Base-by-base conservation (phyloP, 306 rosid genomes). In the Casuarina glauca region DNA sequence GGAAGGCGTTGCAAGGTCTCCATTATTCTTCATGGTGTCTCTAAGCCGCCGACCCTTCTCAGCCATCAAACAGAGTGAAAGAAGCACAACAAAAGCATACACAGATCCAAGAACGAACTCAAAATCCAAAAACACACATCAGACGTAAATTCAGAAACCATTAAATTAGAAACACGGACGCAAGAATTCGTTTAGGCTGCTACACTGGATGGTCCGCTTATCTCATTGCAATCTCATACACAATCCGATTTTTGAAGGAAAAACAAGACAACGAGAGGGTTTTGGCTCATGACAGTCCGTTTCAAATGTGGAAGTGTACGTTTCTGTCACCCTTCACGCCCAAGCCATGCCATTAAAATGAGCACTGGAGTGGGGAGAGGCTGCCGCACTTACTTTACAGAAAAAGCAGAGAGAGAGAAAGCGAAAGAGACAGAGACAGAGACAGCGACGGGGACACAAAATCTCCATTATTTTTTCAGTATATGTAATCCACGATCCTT, bases 261-360 rank as follows among this genome's bases (percentile, higher is more conserved):
- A 50, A 62, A 67, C n/a, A 12, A 69, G 69, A 54, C 36, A 69
- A 16, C 70, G 60, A 35, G 72, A 49, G 69, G 73, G 39, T 76
- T 81, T 73, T 49, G 75, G 62, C 32, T 4, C 45, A 36, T 10
- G 69, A 38, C 32, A 44, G 70, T 76, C 72, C 64, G 60, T 52
- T 35, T n/a, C 51, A 48, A 48, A 1, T 73, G 76, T 55, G 48
- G 38, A 35, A 49, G 67, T 53, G 75, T 78, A 81, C 85, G 82
- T 73, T 66, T 66, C 78, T 73, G 82, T 73, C 70, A 77, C 79
- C 69, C 74, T 68, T 62, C 69, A 76, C 73, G 81, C 79, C 75
- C 83, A 82, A 81, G 63, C 87, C 85, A 74, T 81, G 63, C 87
- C 85, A 74, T 84, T 78, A 72, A 80, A 79, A 80, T 76, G 83